A percentile compares a stretch with the other conserved stretches of the same genome.
These are phyloP conservation scores for Trichosporon sp. DNA, from an alignment of 1,284 basidiomycete genomes.

Conservation along the genomic window DNA sequence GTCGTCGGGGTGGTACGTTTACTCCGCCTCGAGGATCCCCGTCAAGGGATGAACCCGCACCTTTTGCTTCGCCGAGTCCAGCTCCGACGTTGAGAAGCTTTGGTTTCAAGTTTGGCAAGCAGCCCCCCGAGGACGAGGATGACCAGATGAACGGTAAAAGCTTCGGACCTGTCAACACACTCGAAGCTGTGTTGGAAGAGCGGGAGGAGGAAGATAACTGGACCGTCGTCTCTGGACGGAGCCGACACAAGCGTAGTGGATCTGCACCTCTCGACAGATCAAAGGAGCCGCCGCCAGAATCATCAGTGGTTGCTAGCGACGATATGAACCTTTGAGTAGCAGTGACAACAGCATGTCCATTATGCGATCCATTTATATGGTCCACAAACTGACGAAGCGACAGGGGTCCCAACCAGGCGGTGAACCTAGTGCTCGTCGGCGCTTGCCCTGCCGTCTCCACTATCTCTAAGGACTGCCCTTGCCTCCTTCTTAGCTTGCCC, in stretches of 20 bases:
- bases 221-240: conserved; percentile 10
- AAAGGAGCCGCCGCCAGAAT: neutral
- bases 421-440: too few species aligned
- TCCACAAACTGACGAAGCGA: too few species aligned
- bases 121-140: conserved; percentile 5
- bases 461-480: neutral
- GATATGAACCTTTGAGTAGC: conserved; percentile 16
- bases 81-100: conserved; percentile 32
- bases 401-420: too few species aligned
- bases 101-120: conserved; percentile 27
- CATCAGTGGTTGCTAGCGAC: conserved; percentile 1
- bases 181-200: conserved; percentile 19
- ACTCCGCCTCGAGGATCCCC: conserved; percentile 41
- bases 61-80: conserved; percentile 15
- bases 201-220: conserved; percentile 19
- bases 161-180: neutral
- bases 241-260: conserved; percentile 13
- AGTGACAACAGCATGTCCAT: neutral
- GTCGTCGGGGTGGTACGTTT: conserved; percentile 32
- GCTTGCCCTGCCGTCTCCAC: neutral
- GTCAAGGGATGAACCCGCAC: conserved; percentile 42
- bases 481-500: neutral
- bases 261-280: conserved; percentile 16
- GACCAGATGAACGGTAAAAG: conserved; percentile 7
- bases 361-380: too few species aligned